Evolutionary conservation across 768 basidiomycete genomes (phyloP), one percentile per base, ranked within the genome.

Genomic region (Amylocystis lapponica): DNA sequence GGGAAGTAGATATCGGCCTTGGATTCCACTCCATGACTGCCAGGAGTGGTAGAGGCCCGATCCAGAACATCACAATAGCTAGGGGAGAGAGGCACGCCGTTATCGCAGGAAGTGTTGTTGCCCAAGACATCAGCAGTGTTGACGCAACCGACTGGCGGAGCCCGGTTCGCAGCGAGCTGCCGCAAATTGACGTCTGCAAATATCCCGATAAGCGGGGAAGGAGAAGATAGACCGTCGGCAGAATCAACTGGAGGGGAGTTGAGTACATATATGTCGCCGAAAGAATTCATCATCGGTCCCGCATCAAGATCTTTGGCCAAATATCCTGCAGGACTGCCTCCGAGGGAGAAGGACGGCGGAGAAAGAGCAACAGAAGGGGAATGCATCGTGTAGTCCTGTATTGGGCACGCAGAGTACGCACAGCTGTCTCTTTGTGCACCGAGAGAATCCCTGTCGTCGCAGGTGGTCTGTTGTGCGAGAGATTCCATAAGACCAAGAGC

Each of bases 71-170:
- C n/a, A n/a, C n/a, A n/a, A n/a, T n/a, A n/a, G n/a, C n/a, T n/a
- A n/a, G n/a, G n/a, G n/a, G n/a, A n/a, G n/a, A n/a, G n/a, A n/a
- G n/a, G n/a, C n/a, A n/a, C n/a, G n/a, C n/a, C n/a, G n/a, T n/a
- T n/a, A n/a, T n/a, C n/a, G n/a, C n/a, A n/a, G 9, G 19, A 10
- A 10, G 52, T 31, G 21, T n/a, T 36, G 22, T 29, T 16, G 26
- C 45, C 52, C 45, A 67, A 57, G 22, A 69, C 63, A 25, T 70
- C 65, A 25, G 64, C 47, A 17, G 74, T 72, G 50, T 75, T 64
- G 37, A 76, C 58, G 22, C 67, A 60, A 5, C 49, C 31, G 4
- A 47, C 43, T 23, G 52, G 52, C 3, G 46, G 26, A 7, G 55
- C 51, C 21, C 44, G 45, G 14, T 47, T 41, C 20, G 53, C 44